These are phyloP conservation scores for Micromonas pusilla DNA, from an alignment of 139 green algal species.

Conservation along the genomic window DNA sequence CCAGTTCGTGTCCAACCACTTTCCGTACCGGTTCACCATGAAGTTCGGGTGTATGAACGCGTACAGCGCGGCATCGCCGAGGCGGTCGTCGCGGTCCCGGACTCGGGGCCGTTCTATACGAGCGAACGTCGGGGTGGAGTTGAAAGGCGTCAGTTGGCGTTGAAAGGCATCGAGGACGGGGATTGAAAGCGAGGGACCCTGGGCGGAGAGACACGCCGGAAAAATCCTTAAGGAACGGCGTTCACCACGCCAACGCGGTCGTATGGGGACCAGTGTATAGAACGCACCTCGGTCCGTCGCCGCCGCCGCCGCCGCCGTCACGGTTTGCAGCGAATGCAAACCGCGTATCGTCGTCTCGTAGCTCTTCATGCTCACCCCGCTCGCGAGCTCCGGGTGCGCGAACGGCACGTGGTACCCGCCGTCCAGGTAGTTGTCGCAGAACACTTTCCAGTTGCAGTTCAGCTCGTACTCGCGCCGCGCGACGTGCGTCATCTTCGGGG, in stretches of 20 bases:
- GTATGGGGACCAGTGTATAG: no score
- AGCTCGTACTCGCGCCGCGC: constrained; percentile 40
- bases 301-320: not conserved
- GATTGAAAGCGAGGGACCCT: no score
- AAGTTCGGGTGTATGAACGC: constrained; percentile 56
- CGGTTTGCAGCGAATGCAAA: not conserved
- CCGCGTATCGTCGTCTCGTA: constrained; percentile 30
- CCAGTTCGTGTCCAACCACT: constrained; percentile 53
- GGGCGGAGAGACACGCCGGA: no score
- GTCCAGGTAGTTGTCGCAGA: constrained; percentile 61
- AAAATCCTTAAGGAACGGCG: no score
- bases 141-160: no score
- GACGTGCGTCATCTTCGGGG: no score
- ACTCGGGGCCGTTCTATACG: no score
- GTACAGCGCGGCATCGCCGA: constrained; percentile 39
- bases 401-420: constrained; percentile 53
- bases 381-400: constrained; percentile 43
- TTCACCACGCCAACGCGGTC: no score
- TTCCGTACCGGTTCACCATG: constrained; percentile 58
- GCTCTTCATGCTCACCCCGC: constrained; percentile 35
- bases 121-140: no score
- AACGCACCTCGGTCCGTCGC: no score
- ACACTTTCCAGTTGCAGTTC: constrained; percentile 65
- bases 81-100: not conserved
- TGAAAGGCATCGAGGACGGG: no score